Evolutionary conservation across 2,329 filamentous ascomycete genomes (phyloP).

Genomic region (Domatiomyces catenatus): DNA sequence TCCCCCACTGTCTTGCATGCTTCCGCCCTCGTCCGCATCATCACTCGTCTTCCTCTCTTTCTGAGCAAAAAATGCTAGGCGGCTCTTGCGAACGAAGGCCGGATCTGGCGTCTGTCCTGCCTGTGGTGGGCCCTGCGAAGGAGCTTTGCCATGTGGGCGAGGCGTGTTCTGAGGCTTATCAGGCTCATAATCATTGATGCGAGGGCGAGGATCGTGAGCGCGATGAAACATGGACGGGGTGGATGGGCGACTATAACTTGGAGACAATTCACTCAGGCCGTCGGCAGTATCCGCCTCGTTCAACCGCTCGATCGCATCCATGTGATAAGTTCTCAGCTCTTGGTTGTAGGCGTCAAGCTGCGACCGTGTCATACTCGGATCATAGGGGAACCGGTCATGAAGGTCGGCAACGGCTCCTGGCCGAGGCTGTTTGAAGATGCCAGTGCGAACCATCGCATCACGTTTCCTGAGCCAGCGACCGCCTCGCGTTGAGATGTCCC

Average conservation of each 20-base stretch:
- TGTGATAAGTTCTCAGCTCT: slow-evolving; percentile 6
- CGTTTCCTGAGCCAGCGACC: slow-evolving; percentile 10
- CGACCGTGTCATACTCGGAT: slow-evolving; percentile 6
- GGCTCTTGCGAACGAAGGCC: slow-evolving; percentile 9
- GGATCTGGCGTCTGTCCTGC: slow-evolving; percentile 1
- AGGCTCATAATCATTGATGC: not conserved
- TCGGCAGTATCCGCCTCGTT: not conserved
- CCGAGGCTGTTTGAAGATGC: slow-evolving; percentile 1
- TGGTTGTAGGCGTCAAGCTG: slow-evolving; percentile 8
- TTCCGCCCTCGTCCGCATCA: not conserved
- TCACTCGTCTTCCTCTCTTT: not conserved
- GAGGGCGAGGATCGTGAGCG: not conserved
- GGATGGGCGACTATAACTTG: not conserved
- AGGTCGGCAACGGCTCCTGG: slow-evolving; percentile 1
- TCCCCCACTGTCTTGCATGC: too few species aligned
- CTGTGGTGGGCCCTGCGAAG: not conserved
- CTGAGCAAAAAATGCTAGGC: slow-evolving; percentile 12
- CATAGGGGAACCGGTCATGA: slow-evolving; percentile 9
- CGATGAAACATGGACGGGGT: not conserved
- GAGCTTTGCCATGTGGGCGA: not conserved
- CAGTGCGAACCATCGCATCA: slow-evolving; percentile 7
- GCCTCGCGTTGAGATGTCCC: slow-evolving; percentile 6
- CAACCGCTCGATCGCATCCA: not conserved
- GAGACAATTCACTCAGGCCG: not conserved
- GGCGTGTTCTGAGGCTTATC: not conserved